A percentile compares a stretch with the other conserved stretches of the same genome.
Conservation (phyloP, 345 rosid genomes). For the Isatis tinctoria region DNA sequence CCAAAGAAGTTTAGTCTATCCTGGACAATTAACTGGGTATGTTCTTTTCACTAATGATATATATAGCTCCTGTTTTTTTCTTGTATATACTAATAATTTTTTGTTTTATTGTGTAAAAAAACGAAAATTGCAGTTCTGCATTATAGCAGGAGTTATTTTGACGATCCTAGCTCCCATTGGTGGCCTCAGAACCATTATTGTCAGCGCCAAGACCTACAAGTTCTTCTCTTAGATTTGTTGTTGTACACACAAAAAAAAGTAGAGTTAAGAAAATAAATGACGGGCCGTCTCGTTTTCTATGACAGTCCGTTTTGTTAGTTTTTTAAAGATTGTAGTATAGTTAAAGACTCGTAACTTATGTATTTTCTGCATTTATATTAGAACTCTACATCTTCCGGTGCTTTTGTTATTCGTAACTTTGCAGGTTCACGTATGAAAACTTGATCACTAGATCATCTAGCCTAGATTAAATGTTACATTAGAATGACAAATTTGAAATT, state of each 20-base stretch:
- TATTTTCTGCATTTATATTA: background rate
- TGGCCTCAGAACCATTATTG: conserved; percentile 58
- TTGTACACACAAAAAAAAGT: background rate
- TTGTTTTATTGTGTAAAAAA: background rate
- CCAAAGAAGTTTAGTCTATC: conserved; percentile 64
- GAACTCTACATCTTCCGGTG: background rate
- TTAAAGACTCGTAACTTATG: background rate
- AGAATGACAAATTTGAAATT: no score
- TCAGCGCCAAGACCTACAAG: conserved; percentile 44
- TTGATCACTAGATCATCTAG: background rate
- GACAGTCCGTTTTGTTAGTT: background rate
- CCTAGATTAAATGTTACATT: background rate
- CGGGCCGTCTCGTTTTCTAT: conserved; percentile 10
- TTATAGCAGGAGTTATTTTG: conserved; percentile 47
- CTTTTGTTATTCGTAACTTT: background rate
- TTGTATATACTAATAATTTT: background rate
- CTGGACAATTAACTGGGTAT: conserved; percentile 65
- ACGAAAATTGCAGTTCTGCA: conserved; percentile 52
- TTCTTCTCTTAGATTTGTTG: conserved; percentile 50
- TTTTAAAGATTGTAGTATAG: background rate
- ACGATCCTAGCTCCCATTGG: conserved; percentile 72
- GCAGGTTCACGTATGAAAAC: background rate
- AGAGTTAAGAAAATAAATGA: background rate
- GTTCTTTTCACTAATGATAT: background rate
- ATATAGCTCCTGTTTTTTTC: background rate